Evolutionary conservation across 1,284 basidiomycete species (phyloP).

Genomic region (Leccinum insolens): DNA sequence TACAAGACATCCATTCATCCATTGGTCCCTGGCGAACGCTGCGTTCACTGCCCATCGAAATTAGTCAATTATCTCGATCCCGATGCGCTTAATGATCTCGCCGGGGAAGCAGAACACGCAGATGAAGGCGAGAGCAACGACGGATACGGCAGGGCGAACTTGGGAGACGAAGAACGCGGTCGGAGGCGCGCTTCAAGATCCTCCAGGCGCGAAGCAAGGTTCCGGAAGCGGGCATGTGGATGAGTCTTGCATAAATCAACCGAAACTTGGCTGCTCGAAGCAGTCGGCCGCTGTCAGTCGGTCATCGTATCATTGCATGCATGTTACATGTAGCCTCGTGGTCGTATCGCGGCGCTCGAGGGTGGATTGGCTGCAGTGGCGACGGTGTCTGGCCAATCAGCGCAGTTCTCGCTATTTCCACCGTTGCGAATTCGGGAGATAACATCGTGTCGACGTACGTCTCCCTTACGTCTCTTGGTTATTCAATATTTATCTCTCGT

Average conservation of each 20-base stretch:
- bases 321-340: background rate
- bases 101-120: slow-evolving; percentile 46
- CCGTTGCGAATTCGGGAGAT: no score
- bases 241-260: slow-evolving; percentile 58
- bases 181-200: slow-evolving; percentile 66
- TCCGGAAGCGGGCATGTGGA: slow-evolving; percentile 75
- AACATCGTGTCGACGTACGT: no score
- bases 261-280: background rate
- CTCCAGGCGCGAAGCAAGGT: slow-evolving; percentile 61
- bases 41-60: slow-evolving; percentile 63
- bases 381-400: no score
- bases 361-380: no score
- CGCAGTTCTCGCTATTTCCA: no score
- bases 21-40: slow-evolving; percentile 27
- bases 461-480: no score
- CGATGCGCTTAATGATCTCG: slow-evolving; percentile 63
- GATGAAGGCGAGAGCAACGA: slow-evolving; percentile 43
- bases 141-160: slow-evolving; percentile 28
- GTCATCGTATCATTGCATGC: background rate
- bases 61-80: slow-evolving; percentile 58
- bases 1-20: slow-evolving; percentile 17
- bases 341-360: background rate
- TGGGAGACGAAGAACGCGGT: slow-evolving; percentile 44
- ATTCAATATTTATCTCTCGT: no score
- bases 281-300: background rate